phyloP scores from a whole-genome alignment of 192 early-diverging fungal genomes.

The Geranomyces michiganensis region DNA sequence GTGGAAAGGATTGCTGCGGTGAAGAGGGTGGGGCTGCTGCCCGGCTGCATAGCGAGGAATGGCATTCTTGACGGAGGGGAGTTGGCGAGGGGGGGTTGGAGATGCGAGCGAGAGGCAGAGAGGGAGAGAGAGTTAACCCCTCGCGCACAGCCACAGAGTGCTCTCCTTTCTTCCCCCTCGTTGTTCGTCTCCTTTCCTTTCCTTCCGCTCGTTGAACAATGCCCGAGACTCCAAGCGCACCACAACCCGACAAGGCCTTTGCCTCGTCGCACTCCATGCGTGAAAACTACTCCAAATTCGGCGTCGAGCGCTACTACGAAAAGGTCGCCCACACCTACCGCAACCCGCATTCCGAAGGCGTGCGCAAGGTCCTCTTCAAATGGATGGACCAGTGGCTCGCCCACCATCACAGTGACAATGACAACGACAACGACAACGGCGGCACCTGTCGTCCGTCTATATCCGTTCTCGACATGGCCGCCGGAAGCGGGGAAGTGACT shows the following conservation, averaged over 20 bases:
- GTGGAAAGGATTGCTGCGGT: constrained; percentile 9
- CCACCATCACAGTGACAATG: neutral
- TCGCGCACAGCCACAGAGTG: too few relatives aligned
- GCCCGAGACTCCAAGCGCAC: neutral
- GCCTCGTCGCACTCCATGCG: constrained; percentile 29
- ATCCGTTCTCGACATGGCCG: constrained; percentile 30
- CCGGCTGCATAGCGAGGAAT: too few relatives aligned
- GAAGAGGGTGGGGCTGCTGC: neutral
- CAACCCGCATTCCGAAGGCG: constrained; percentile 27
- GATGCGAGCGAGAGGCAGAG: too few relatives aligned
- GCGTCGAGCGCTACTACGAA: constrained; percentile 28
- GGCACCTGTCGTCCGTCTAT: neutral
- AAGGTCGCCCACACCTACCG: constrained; percentile 24
- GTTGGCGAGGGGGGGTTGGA: too few relatives aligned
- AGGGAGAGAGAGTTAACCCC: too few relatives aligned
- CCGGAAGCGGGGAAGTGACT: constrained; percentile 27
- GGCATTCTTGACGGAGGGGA: too few relatives aligned
- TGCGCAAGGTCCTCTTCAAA: constrained; percentile 10
- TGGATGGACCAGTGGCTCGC: constrained; percentile 27
- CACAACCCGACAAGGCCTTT: neutral
- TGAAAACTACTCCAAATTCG: constrained; percentile 22
- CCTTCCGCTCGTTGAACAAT: neutral
- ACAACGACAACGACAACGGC: neutral
- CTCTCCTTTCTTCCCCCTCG: too few relatives aligned
- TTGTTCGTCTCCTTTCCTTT: too few relatives aligned